Conservation (phyloP, 2,329 filamentous ascomycete species). For the Phaeomoniella chlamydospora region DNA sequence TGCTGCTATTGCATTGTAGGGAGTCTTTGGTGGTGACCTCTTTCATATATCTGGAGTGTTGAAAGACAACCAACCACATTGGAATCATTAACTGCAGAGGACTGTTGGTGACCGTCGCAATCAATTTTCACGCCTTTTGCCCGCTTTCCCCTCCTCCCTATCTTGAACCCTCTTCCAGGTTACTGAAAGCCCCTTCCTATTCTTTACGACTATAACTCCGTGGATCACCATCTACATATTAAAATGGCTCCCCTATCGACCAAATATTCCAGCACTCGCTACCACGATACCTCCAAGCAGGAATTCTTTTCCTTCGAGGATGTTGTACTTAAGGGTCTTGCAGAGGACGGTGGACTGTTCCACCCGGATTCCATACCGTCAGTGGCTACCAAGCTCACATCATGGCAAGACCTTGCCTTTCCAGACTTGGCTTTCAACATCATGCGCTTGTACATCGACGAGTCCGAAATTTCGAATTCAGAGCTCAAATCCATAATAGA, state of each 20-base stretch:
- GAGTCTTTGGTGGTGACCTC: too few relatives aligned
- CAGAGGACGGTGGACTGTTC: slow-evolving; percentile 75
- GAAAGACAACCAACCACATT: too few relatives aligned
- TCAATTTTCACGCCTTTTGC: too few relatives aligned
- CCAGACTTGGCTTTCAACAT: slow-evolving; percentile 71
- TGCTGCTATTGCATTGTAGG: too few relatives aligned
- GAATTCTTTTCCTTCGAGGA: slow-evolving; percentile 73
- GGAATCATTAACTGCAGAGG: too few relatives aligned
- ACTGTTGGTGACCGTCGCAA: too few relatives aligned
- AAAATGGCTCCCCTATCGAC: background rate
- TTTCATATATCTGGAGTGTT: too few relatives aligned
- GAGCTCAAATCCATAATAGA: slow-evolving; percentile 75
- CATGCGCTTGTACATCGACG: slow-evolving; percentile 75
- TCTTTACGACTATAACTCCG: too few relatives aligned
- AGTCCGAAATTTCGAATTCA: slow-evolving; percentile 61
- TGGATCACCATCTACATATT: too few relatives aligned
- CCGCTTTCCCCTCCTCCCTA: too few relatives aligned
- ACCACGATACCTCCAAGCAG: slow-evolving; percentile 5
- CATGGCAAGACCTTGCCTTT: slow-evolving; percentile 68
- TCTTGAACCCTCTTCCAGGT: too few relatives aligned
- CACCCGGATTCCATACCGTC: slow-evolving; percentile 70
- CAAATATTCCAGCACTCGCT: slow-evolving; percentile 7
- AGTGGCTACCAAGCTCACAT: slow-evolving; percentile 41
- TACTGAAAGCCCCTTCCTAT: too few relatives aligned
- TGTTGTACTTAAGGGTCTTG: slow-evolving; percentile 78